phyloP scores from a whole-genome alignment of 1,139 yeast genomes.

The Taphrina flavorubra region DNA sequence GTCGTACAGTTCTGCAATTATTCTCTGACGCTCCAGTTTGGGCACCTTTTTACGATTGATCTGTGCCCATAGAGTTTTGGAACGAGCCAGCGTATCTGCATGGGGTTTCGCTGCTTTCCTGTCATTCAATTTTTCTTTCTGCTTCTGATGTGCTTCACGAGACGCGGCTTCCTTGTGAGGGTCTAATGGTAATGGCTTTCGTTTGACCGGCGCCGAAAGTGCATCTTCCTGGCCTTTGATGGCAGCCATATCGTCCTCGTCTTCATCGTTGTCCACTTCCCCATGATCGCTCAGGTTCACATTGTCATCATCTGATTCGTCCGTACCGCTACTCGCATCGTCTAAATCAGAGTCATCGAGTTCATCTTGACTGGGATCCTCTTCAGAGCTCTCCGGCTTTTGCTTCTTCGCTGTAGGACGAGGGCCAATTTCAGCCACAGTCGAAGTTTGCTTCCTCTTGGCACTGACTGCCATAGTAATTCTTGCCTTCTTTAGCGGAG shows the following conservation, averaged over 20 bases:
- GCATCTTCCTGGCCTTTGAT: slow-evolving; percentile 24
- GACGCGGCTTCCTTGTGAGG: slow-evolving; percentile 48
- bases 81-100: slow-evolving; percentile 81
- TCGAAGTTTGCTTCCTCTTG: slow-evolving; percentile 4
- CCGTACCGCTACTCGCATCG: slow-evolving; percentile 36
- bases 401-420: slow-evolving; percentile 1
- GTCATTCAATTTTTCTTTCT: slow-evolving; percentile 75
- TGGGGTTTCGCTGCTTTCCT: slow-evolving; percentile 86
- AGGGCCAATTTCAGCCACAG: background rate
- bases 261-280: slow-evolving; percentile 4
- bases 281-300: slow-evolving; percentile 3
- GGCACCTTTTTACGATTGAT: slow-evolving; percentile 85
- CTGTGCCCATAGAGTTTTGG: slow-evolving; percentile 89
- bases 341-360: background rate
- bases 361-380: slow-evolving; percentile 6
- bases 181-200: slow-evolving; percentile 29
- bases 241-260: slow-evolving; percentile 41
- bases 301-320: slow-evolving; percentile 47
- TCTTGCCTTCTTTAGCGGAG: too few relatives aligned
- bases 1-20: slow-evolving; percentile 85
- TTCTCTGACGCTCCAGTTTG: slow-evolving; percentile 73
- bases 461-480: background rate
- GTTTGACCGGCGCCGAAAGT: background rate
- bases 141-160: slow-evolving; percentile 80
- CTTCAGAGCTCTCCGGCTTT: slow-evolving; percentile 11